These are phyloP conservation scores for Lanmaoa pseudosensibilis DNA, from an alignment of 768 basidiomycete genomes.

Conservation along the genomic window DNA sequence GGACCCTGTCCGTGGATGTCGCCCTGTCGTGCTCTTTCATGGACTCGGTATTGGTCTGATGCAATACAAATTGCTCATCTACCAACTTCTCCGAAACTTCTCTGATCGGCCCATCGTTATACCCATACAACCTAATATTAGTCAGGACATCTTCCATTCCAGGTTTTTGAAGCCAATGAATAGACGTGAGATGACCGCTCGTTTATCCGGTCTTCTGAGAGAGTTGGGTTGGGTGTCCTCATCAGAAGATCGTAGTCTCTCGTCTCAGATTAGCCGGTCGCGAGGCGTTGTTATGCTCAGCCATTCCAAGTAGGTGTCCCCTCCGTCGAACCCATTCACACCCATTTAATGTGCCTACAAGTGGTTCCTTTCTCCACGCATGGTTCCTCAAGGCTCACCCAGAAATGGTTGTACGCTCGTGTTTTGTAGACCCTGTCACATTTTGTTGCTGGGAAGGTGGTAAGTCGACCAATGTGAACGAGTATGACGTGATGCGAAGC, in stretches of 20 bases:
- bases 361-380: conserved; percentile 80
- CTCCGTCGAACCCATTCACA: neutral
- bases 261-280: conserved; percentile 2
- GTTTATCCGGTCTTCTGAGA: conserved; percentile 55
- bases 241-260: conserved; percentile 14
- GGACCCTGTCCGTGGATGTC: conserved; percentile 54
- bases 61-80: conserved; percentile 66
- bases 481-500: neutral
- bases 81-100: conserved; percentile 53
- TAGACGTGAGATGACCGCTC: conserved; percentile 56
- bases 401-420: conserved; percentile 67
- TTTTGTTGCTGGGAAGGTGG: conserved; percentile 96
- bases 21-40: conserved; percentile 82
- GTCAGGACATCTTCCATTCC: conserved; percentile 80
- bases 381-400: conserved; percentile 87
- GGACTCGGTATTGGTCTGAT: conserved; percentile 84
- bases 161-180: conserved; percentile 69
- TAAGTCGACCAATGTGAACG: conserved; percentile 34
- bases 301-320: conserved; percentile 77
- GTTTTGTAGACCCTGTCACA: conserved; percentile 88
- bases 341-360: conserved; percentile 26
- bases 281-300: conserved; percentile 76
- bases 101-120: conserved; percentile 74
- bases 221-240: conserved; percentile 63
- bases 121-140: conserved; percentile 80